These are phyloP conservation scores for Mortierella sp. DNA, from an alignment of 371 early-diverging fungal species.

Conservation along the genomic window DNA sequence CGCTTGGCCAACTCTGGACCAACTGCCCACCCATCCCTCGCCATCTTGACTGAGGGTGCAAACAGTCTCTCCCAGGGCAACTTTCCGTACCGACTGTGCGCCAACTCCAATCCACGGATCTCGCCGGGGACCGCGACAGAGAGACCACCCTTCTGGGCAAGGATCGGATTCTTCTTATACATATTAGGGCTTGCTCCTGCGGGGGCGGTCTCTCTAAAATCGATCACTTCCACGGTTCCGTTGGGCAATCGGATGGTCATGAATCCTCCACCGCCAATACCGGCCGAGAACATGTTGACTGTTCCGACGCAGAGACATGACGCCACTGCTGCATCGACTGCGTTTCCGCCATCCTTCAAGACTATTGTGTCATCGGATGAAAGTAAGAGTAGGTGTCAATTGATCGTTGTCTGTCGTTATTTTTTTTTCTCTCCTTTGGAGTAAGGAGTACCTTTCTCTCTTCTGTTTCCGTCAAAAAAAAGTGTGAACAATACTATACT, in stretches of 20 bases:
- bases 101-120: slow-evolving; percentile 87
- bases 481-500: neutral
- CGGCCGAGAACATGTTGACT: slow-evolving; percentile 94
- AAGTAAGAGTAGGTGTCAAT: no score
- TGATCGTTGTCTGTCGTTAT: neutral
- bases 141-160: slow-evolving; percentile 84
- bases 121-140: slow-evolving; percentile 96
- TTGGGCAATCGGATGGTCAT: slow-evolving; percentile 86
- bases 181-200: slow-evolving; percentile 77
- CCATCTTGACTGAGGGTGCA: slow-evolving; percentile 84
- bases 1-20: slow-evolving; percentile 70
- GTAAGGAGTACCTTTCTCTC: neutral
- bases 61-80: slow-evolving; percentile 92
- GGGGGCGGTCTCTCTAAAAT: slow-evolving; percentile 96
- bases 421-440: neutral
- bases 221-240: slow-evolving; percentile 72
- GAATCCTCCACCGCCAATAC: slow-evolving; percentile 99
- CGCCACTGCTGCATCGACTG: slow-evolving; percentile 98
- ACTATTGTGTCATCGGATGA: slow-evolving; percentile 56
- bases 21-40: slow-evolving; percentile 86
- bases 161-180: slow-evolving; percentile 75
- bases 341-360: slow-evolving; percentile 96
- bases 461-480: neutral
- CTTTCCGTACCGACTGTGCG: slow-evolving; percentile 85
- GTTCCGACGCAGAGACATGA: slow-evolving; percentile 95